A percentile compares a stretch with the other conserved stretches of the same genome.
Evolutionary conservation across 345 rosid species (phyloP).

Genomic region (Viola odorata): DNA sequence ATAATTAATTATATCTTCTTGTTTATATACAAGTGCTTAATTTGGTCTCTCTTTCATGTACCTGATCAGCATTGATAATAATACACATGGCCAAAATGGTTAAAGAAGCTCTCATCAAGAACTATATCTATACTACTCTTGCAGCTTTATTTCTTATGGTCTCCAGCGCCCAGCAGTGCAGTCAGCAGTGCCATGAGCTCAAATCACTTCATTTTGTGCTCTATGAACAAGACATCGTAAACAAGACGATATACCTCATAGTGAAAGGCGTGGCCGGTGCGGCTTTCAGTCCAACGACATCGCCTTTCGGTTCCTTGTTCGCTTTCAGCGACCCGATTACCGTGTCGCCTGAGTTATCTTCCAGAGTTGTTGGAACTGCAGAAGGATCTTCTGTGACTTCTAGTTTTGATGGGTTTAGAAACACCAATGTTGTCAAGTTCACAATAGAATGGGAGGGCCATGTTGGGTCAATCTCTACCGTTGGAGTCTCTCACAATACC

Average conservation of each 20-base stretch:
- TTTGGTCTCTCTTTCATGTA: too few relatives aligned
- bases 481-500: constrained; percentile 27
- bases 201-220: constrained; percentile 24
- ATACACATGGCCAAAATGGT: too few relatives aligned
- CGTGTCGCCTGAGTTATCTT: constrained; percentile 11
- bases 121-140: background rate
- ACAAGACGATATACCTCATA: constrained; percentile 23
- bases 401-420: constrained; percentile 26
- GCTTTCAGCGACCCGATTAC: constrained; percentile 29
- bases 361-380: constrained; percentile 26
- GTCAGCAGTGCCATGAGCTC: background rate
- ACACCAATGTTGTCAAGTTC: constrained; percentile 30
- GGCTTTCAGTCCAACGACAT: constrained; percentile 8
- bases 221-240: constrained; percentile 26
- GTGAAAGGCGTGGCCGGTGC: constrained; percentile 23
- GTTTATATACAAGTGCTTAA: too few relatives aligned
- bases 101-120: background rate
- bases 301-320: constrained; percentile 34
- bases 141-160: background rate
- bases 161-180: background rate
- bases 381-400: constrained; percentile 24
- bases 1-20: too few relatives aligned
- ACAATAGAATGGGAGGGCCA: constrained; percentile 17
- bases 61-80: too few relatives aligned
- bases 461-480: constrained; percentile 26